Evolutionary conservation across 768 basidiomycete genomes (phyloP).

Genomic region (Coprinellus micaceus): DNA sequence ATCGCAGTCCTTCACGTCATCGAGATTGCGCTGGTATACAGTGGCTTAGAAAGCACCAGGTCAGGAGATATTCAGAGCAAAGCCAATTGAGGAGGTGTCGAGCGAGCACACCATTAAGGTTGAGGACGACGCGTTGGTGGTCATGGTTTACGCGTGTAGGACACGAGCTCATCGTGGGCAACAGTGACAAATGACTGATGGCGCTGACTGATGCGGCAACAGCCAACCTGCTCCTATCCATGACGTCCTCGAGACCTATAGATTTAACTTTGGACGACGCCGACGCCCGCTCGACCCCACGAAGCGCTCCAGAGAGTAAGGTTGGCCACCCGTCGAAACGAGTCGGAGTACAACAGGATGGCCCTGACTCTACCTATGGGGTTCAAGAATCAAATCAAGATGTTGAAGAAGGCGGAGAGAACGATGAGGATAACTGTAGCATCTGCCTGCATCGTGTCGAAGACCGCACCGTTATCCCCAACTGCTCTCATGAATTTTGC

Average conservation of each 20-base stretch:
- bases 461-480: constrained; percentile 79
- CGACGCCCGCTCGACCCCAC: not conserved
- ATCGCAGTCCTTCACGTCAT: not conserved
- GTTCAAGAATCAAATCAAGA: constrained; percentile 1
- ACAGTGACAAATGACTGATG: not conserved
- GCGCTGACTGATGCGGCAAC: not conserved
- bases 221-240: not conserved
- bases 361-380: not conserved
- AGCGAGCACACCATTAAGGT: not conserved
- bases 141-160: not conserved
- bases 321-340: not conserved
- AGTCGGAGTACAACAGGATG: not conserved
- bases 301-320: not conserved
- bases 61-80: not conserved
- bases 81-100: not conserved
- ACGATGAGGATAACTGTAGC: constrained; percentile 64
- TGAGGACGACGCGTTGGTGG: not conserved
- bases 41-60: not conserved
- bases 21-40: not conserved
- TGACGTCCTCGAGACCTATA: not conserved
- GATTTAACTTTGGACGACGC: not conserved
- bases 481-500: constrained; percentile 90
- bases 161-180: not conserved
- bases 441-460: constrained; percentile 79
- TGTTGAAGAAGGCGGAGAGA: constrained; percentile 28